phyloP scores from a whole-genome alignment of 768 basidiomycete species.

The Leccinum rimulosum region DNA sequence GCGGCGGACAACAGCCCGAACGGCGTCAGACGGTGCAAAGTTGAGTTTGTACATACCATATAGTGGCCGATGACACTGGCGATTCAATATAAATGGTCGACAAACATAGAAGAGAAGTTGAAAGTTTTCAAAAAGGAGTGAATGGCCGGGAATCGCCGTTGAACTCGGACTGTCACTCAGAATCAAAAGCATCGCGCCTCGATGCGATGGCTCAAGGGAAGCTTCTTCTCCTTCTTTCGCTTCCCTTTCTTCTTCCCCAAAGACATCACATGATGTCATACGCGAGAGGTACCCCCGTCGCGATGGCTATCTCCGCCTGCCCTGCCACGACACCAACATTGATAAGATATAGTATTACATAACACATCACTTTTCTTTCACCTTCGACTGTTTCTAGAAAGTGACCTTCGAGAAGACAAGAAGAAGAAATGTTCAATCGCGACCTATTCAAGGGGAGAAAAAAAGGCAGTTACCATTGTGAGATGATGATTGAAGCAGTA shows the following conservation, averaged over 20 bases:
- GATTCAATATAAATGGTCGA: no score
- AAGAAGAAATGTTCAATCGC: not conserved
- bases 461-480: not conserved
- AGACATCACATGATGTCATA: not conserved
- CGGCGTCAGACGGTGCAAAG: not conserved
- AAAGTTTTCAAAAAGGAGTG: not conserved
- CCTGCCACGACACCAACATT: not conserved
- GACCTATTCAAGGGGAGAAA: not conserved
- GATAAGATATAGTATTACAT: not conserved
- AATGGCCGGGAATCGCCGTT: not conserved
- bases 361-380: not conserved
- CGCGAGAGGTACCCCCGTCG: not conserved
- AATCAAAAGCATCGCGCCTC: not conserved
- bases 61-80: not conserved
- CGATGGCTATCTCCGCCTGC: not conserved
- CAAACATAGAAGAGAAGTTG: not conserved
- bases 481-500: not conserved
- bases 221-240: not conserved
- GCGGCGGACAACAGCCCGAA: no score
- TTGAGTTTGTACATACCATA: not conserved
- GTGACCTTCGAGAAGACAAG: not conserved
- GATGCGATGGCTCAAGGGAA: not conserved
- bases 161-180: not conserved
- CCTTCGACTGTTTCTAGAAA: not conserved
- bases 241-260: not conserved